Evolutionary conservation across 495 filamentous ascomycete species (phyloP).

Genomic region (Bryoglossum gracile): DNA sequence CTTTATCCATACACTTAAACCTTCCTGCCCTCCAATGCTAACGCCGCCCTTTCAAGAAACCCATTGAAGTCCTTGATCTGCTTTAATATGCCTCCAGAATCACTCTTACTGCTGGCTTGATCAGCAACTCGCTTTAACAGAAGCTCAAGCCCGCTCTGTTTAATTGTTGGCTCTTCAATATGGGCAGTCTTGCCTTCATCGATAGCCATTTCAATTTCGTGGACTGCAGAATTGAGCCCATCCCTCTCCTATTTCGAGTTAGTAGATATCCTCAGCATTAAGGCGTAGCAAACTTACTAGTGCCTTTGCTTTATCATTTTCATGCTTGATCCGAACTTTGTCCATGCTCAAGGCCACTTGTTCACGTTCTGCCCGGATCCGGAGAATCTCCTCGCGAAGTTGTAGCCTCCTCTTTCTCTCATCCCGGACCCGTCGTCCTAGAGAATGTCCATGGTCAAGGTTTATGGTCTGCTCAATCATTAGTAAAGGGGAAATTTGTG

Average conservation of each 20-base stretch:
- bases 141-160: conserved; percentile 36
- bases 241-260: conserved; percentile 38
- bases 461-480: conserved; percentile 38
- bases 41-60: conserved; percentile 46
- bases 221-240: conserved; percentile 42
- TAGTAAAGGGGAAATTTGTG: background rate
- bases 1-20: conserved; percentile 6
- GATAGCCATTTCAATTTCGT: conserved; percentile 48
- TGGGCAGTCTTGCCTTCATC: conserved; percentile 10
- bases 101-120: conserved; percentile 36
- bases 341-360: conserved; percentile 63
- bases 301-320: conserved; percentile 39
- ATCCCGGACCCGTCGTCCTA: conserved; percentile 54
- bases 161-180: background rate
- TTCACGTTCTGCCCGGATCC: conserved; percentile 56
- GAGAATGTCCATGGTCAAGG: conserved; percentile 57
- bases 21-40: conserved; percentile 34
- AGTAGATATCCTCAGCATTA: background rate
- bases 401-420: conserved; percentile 57
- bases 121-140: conserved; percentile 39
- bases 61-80: conserved; percentile 50
- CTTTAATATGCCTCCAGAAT: conserved; percentile 40
- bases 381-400: conserved; percentile 57
- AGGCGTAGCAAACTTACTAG: conserved; percentile 29
- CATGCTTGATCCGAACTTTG: conserved; percentile 54